A percentile compares a stretch with the other conserved stretches of the same genome.
Evolutionary conservation across 2,329 filamentous ascomycete genomes (phyloP).

Genomic region (Aspergillus sojae): DNA sequence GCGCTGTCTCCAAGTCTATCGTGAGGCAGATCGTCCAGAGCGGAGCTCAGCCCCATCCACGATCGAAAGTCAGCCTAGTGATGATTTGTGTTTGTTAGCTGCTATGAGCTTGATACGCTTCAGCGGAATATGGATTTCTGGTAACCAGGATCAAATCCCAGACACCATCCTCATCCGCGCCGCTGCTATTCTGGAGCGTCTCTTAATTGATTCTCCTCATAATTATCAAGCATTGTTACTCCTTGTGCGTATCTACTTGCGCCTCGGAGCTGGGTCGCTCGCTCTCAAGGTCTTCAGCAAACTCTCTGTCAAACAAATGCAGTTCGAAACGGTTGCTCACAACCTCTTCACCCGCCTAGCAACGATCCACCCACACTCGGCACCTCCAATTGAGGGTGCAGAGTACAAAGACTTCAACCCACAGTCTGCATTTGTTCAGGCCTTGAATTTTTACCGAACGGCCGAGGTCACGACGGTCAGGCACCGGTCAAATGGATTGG

Average conservation of each 20-base stretch:
- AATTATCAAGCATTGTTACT: slow-evolving; percentile 50
- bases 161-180: slow-evolving; percentile 40
- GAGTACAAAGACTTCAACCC: slow-evolving; percentile 48
- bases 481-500: slow-evolving; percentile 42
- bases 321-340: slow-evolving; percentile 52
- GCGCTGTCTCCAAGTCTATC: slow-evolving; percentile 42
- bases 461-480: slow-evolving; percentile 41
- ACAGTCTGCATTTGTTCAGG: slow-evolving; percentile 42
- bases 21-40: slow-evolving; percentile 24
- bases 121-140: slow-evolving; percentile 22
- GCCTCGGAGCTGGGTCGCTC: slow-evolving; percentile 48
- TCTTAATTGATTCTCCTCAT: slow-evolving; percentile 47
- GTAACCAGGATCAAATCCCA: slow-evolving; percentile 23
- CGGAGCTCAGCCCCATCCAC: slow-evolving; percentile 32
- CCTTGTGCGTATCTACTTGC: slow-evolving; percentile 47
- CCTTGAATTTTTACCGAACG: slow-evolving; percentile 45
- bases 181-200: slow-evolving; percentile 42
- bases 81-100: slow-evolving; percentile 48
- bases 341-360: slow-evolving; percentile 51
- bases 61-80: slow-evolving; percentile 47
- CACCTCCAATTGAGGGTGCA: slow-evolving; percentile 41
- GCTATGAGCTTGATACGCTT: slow-evolving; percentile 45
- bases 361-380: slow-evolving; percentile 49
- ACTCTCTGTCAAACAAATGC: slow-evolving; percentile 52
- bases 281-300: slow-evolving; percentile 50